Percentiles rank a stretch among this genome's conserved stretches.
These are phyloP conservation scores for Capronia americana DNA, from an alignment of 2,329 filamentous ascomycete genomes.

Conservation along the genomic window DNA sequence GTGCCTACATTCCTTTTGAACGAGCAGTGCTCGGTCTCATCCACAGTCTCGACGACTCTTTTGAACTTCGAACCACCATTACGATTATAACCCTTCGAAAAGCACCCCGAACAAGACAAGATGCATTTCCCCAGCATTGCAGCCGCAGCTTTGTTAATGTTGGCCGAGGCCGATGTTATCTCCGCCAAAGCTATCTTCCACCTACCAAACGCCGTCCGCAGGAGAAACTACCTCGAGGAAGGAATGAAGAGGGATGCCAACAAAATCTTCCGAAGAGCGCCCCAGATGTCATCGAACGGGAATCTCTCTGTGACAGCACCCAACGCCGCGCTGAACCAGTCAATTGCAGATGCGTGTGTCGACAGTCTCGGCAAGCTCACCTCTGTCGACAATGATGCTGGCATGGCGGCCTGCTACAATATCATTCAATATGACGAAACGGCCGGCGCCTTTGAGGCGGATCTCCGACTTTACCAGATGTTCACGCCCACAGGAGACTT, in stretches of 20 bases:
- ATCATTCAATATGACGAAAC: constrained; percentile 70
- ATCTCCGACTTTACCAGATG: constrained; percentile 75
- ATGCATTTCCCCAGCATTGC: constrained; percentile 32
- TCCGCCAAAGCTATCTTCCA: constrained; percentile 32
- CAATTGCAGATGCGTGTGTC: constrained; percentile 65
- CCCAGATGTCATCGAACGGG: constrained; percentile 21
- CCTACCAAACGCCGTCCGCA: constrained; percentile 27
- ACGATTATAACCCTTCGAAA: background rate
- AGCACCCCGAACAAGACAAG: constrained; percentile 18
- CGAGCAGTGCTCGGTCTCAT: constrained; percentile 33
- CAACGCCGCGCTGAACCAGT: constrained; percentile 37
- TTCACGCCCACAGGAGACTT: constrained; percentile 62
- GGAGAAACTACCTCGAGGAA: constrained; percentile 24
- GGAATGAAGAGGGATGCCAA: constrained; percentile 26
- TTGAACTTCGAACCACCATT: constrained; percentile 4
- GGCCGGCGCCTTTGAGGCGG: constrained; percentile 76
- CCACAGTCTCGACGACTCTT: constrained; percentile 35
- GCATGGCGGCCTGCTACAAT: constrained; percentile 83
- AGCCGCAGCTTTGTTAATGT: constrained; percentile 30
- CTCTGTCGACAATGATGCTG: constrained; percentile 71
- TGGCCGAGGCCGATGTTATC: constrained; percentile 26
- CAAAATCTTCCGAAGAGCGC: constrained; percentile 27
- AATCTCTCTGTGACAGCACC: constrained; percentile 19
- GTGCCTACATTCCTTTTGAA: constrained; percentile 33
- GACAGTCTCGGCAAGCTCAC: constrained; percentile 62